Evolutionary conservation across 2,329 filamentous ascomycete species (phyloP).

Genomic region (Pseudogymnoascus sp.): DNA sequence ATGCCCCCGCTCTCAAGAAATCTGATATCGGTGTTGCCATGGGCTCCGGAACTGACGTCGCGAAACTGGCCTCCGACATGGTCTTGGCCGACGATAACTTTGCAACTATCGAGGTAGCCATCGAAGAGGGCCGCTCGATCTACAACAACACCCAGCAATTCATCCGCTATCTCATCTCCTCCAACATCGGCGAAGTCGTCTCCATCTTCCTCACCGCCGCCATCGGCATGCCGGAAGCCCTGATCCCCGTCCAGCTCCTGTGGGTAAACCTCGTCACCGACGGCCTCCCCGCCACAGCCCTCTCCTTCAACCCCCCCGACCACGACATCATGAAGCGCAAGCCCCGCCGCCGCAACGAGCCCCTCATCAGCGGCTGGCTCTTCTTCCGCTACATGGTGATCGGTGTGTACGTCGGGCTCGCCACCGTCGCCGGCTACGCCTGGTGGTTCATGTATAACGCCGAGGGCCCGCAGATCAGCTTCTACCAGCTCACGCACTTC

Average conservation of each 20-base stretch:
- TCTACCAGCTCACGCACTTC: constrained; percentile 86
- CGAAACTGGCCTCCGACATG: constrained; percentile 96
- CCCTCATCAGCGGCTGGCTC: constrained; percentile 88
- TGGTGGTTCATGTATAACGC: constrained; percentile 99
- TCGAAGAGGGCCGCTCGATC: constrained; percentile 95
- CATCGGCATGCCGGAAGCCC: constrained; percentile 91
- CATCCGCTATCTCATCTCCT: constrained; percentile 97
- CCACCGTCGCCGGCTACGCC: constrained; percentile 94
- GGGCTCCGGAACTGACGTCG: constrained; percentile 95
- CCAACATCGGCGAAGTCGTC: constrained; percentile 97
- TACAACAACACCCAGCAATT: constrained; percentile 99
- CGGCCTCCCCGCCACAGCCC: constrained; percentile 86
- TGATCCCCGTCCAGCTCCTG: constrained; percentile 92
- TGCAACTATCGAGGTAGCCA: constrained; percentile 89
- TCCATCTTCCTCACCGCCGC: constrained; percentile 98
- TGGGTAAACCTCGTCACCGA: constrained; percentile 99
- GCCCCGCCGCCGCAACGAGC: constrained; percentile 85
- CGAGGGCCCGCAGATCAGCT: constrained; percentile 81
- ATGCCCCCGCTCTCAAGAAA: constrained; percentile 95
- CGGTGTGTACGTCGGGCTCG: constrained; percentile 86
- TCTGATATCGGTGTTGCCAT: constrained; percentile 98
- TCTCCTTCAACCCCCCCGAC: constrained; percentile 98
- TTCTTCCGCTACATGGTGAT: constrained; percentile 98
- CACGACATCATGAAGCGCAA: constrained; percentile 94
- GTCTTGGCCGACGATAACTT: constrained; percentile 98